Conservation (phyloP, 305 asterid species). For the Rubia peregrina region DNA sequence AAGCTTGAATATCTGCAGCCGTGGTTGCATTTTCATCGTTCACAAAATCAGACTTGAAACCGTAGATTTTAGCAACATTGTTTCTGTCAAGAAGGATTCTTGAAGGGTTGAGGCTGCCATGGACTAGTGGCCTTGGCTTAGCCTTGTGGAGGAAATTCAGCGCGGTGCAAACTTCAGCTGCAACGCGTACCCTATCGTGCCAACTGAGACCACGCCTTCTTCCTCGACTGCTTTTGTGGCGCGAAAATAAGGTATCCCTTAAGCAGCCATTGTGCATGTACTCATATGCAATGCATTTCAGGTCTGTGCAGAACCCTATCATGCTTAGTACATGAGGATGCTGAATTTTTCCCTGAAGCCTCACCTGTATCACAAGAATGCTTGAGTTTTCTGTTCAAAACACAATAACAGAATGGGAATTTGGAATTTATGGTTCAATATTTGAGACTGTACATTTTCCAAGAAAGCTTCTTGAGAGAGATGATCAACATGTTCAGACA, state of each 20-base stretch:
- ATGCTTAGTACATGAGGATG: conserved; percentile 53
- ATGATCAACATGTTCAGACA: conserved; percentile 23
- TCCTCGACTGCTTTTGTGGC: conserved; percentile 22
- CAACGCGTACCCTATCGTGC: conserved; percentile 48
- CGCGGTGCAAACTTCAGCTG: conserved; percentile 50
- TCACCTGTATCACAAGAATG: conserved; percentile 37
- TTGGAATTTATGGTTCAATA: neutral
- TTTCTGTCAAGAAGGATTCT: conserved; percentile 47
- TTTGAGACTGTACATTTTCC: conserved; percentile 29
- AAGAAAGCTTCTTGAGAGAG: conserved; percentile 29
- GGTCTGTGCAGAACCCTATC: conserved; percentile 60
- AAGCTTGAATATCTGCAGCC: conserved; percentile 40
- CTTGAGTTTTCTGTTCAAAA: neutral
- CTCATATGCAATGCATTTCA: conserved; percentile 48
- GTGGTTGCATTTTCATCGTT: conserved; percentile 18
- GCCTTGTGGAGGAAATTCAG: conserved; percentile 55
- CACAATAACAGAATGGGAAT: neutral
- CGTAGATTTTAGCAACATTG: conserved; percentile 40
- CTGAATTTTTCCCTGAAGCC: conserved; percentile 32
- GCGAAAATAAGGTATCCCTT: conserved; percentile 42
- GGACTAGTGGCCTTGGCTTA: conserved; percentile 46
- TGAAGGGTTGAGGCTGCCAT: conserved; percentile 54
- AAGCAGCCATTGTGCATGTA: conserved; percentile 53
- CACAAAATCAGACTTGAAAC: conserved; percentile 23
- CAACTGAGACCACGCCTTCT: conserved; percentile 38